Conservation (phyloP, 2,329 filamentous ascomycete genomes). For the Davidsoniella virescens region DNA sequence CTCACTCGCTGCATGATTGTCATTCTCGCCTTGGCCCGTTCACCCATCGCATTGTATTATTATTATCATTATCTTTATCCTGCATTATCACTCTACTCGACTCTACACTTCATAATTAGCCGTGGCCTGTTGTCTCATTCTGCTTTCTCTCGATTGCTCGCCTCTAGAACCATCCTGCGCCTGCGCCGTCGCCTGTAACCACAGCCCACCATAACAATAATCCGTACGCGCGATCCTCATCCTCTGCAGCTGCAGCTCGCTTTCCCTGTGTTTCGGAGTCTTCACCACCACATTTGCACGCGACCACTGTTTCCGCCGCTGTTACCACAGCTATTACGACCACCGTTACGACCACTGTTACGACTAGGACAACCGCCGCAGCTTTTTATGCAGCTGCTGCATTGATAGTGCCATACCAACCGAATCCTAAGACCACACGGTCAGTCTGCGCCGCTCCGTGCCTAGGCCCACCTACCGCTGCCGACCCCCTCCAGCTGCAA, state of each 20-base stretch:
- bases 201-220: background rate
- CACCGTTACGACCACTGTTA: background rate
- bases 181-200: background rate
- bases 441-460: too few relatives aligned
- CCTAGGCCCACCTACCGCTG: too few relatives aligned
- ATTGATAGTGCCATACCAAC: too few relatives aligned
- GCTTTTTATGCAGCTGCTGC: too few relatives aligned
- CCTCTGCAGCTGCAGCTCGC: background rate
- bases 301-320: background rate
- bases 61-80: background rate
- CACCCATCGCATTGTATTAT: background rate
- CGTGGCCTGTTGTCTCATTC: background rate
- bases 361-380: background rate
- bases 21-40: background rate
- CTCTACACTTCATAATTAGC: background rate
- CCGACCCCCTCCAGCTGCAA: too few relatives aligned
- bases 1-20: too few relatives aligned
- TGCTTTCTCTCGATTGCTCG: background rate
- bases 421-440: too few relatives aligned
- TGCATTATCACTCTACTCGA: background rate
- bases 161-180: background rate
- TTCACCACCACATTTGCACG: background rate
- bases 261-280: background rate
- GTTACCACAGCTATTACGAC: background rate
- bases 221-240: constrained; percentile 1